Conservation (phyloP, 164 flowering plant genomes). For the Litsea cubeba region DNA sequence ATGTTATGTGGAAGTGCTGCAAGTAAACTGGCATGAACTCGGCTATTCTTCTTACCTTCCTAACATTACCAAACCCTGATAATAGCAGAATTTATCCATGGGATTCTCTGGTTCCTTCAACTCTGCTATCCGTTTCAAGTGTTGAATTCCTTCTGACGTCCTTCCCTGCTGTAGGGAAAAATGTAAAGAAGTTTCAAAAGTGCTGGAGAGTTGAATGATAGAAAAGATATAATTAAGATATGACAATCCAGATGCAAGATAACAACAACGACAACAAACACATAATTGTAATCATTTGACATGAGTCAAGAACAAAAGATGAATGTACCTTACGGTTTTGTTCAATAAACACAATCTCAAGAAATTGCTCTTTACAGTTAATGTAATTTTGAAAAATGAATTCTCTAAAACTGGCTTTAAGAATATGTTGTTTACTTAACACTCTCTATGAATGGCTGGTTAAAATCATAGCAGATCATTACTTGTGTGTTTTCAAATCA, state of each 20-base stretch:
- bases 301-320: background rate
- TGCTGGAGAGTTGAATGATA: background rate
- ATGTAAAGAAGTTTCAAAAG: background rate
- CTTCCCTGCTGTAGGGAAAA: conserved; percentile 43
- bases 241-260: background rate
- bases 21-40: too few relatives aligned
- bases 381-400: background rate
- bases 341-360: background rate
- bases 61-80: conserved; percentile 58
- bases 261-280: background rate
- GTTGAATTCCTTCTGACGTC: conserved; percentile 46
- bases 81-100: conserved; percentile 65
- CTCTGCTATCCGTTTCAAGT: conserved; percentile 60
- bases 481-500: too few relatives aligned
- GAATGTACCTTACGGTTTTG: background rate
- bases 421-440: too few relatives aligned
- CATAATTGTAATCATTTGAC: background rate
- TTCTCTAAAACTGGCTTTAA: background rate
- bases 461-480: too few relatives aligned
- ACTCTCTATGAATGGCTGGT: too few relatives aligned
- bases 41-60: conserved; percentile 43
- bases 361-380: background rate
- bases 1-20: too few relatives aligned
- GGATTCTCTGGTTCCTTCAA: conserved; percentile 74
- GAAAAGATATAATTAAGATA: background rate